A percentile compares a stretch with the other conserved stretches of the same genome.
These are phyloP conservation scores for Bipolaris victoriae DNA, from an alignment of 2,329 filamentous ascomycete genomes.

Conservation along the genomic window DNA sequence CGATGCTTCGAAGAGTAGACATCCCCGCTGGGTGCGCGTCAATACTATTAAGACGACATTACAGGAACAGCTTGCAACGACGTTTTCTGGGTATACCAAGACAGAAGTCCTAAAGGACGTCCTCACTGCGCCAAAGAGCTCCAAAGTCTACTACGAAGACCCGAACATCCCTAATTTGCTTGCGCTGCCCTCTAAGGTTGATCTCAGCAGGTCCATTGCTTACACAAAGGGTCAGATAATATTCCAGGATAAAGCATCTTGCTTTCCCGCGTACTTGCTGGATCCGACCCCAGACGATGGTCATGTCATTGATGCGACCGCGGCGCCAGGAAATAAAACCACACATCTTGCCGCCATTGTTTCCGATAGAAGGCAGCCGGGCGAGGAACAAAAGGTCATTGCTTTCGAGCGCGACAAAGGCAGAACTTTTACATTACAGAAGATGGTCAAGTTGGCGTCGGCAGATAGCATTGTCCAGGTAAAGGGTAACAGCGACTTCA, in stretches of 20 bases:
- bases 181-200: conserved; percentile 73
- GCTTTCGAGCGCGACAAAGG: conserved; percentile 79
- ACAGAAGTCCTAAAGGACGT: conserved; percentile 65
- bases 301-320: conserved; percentile 88
- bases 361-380: conserved; percentile 46
- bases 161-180: conserved; percentile 81
- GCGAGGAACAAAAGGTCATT: conserved; percentile 61
- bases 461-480: conserved; percentile 71
- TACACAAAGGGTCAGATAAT: conserved; percentile 82
- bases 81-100: conserved; percentile 69
- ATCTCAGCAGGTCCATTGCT: conserved; percentile 74
- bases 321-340: conserved; percentile 96
- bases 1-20: conserved; percentile 56
- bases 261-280: conserved; percentile 90
- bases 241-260: conserved; percentile 95
- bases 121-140: conserved; percentile 48
- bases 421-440: conserved; percentile 76
- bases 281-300: conserved; percentile 71
- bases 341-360: conserved; percentile 87
- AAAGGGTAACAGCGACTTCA: conserved; percentile 78
- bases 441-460: conserved; percentile 82
- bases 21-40: conserved; percentile 91
- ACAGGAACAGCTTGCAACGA: conserved; percentile 73
- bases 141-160: conserved; percentile 72
- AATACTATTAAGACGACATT: conserved; percentile 78